phyloP scores from a whole-genome alignment of 768 basidiomycete genomes.

The Filobasidium floriforme region DNA sequence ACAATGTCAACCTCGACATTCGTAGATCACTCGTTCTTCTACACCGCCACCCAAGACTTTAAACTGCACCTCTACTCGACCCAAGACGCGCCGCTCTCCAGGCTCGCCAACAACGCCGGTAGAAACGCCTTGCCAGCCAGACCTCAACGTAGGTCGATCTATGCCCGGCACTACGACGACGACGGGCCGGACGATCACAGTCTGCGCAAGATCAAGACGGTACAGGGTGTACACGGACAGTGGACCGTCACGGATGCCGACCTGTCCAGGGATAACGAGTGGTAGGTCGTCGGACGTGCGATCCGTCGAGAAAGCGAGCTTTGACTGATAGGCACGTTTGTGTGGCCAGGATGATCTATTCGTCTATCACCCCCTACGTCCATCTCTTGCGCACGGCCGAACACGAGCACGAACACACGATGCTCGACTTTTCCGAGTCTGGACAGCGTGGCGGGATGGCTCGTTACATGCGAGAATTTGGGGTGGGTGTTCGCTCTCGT shows the following conservation, averaged over 20 bases:
- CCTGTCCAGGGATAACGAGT: constrained; percentile 78
- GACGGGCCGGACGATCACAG: constrained; percentile 49
- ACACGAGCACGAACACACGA: constrained; percentile 37
- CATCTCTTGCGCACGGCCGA: constrained; percentile 42
- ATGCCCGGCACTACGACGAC: constrained; percentile 21
- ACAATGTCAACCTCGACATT: no score
- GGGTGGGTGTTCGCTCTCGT: constrained; percentile 39
- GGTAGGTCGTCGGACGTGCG: constrained; percentile 49
- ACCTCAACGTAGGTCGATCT: background rate
- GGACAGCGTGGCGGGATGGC: background rate
- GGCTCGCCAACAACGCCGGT: constrained; percentile 49
- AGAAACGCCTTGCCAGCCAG: constrained; percentile 20
- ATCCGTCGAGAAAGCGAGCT: background rate
- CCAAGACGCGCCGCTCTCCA: constrained; percentile 45
- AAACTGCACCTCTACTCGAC: constrained; percentile 68
- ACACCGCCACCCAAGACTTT: constrained; percentile 82
- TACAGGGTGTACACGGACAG: constrained; percentile 64
- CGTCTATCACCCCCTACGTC: constrained; percentile 57
- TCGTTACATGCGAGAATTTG: constrained; percentile 26
- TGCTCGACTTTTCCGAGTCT: constrained; percentile 32
- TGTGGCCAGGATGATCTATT: constrained; percentile 71
- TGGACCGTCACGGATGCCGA: constrained; percentile 98
- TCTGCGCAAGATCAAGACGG: constrained; percentile 49
- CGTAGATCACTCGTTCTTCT: constrained; percentile 80
- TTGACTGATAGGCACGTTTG: background rate